Percentiles rank a stretch among this genome's conserved stretches.
Evolutionary conservation across 805 yeast genomes (phyloP).

Genomic region (Groenewaldozyma salmanticensis): DNA sequence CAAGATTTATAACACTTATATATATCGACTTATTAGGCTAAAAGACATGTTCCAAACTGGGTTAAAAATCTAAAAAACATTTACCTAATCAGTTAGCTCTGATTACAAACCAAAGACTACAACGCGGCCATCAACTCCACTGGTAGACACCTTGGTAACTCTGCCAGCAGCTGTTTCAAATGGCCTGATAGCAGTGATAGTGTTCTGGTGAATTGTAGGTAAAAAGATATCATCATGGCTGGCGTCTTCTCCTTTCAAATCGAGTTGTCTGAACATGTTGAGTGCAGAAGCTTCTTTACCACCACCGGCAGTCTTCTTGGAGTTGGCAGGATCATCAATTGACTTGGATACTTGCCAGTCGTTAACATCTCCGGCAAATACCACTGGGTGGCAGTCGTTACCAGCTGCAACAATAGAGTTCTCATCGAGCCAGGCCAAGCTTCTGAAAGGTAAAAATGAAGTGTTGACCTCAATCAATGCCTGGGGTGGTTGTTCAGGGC

Average conservation of each 20-base stretch:
- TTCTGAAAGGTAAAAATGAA: constrained; percentile 67
- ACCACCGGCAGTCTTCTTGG: constrained; percentile 36
- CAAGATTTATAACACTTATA: no score
- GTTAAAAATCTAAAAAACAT: no score
- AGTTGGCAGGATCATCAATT: constrained; percentile 46
- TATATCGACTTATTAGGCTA: no score
- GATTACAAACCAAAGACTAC: constrained; percentile 33
- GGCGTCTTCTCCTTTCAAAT: constrained; percentile 73
- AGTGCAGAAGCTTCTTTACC: constrained; percentile 41
- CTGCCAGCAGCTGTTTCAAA: constrained; percentile 36
- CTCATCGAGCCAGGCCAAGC: constrained; percentile 61
- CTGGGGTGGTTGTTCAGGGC: constrained; percentile 52
- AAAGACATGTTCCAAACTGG: no score
- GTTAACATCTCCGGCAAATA: constrained; percentile 58
- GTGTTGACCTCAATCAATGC: constrained; percentile 53
- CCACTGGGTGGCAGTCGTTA: constrained; percentile 81
- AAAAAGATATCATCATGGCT: constrained; percentile 37
- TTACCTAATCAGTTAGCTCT: no score
- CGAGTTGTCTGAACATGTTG: constrained; percentile 92
- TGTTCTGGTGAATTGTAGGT: constrained; percentile 82
- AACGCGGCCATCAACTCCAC: constrained; percentile 87
- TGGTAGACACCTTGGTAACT: constrained; percentile 54
- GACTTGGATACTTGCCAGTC: constrained; percentile 53
- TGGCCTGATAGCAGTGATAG: constrained; percentile 57
- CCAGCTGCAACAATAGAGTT: constrained; percentile 77